A percentile compares a stretch with the other conserved stretches of the same genome.
Evolutionary conservation across 306 rosid species (phyloP).

Genomic region (Heteromeles arbutifolia): DNA sequence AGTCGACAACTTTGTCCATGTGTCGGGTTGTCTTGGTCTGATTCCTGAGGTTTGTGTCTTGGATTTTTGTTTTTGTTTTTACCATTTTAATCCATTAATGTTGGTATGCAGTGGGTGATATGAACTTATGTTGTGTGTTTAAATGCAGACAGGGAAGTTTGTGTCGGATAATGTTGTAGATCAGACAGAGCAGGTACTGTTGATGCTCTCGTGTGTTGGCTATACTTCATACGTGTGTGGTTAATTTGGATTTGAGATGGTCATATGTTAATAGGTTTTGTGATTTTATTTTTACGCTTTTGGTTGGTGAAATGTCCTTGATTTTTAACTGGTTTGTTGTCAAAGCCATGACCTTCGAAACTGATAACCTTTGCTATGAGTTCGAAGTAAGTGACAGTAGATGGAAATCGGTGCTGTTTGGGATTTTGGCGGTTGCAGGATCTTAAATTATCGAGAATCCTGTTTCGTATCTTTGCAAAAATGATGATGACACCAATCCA

Average conservation of each 20-base stretch:
- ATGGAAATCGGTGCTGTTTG: not conserved
- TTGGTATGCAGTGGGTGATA: not conserved
- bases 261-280: not conserved
- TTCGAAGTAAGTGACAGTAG: not conserved
- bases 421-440: not conserved
- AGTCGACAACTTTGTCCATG: constrained; percentile 66
- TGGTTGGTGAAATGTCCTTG: not conserved
- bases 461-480: not conserved
- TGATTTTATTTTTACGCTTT: not conserved
- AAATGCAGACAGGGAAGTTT: constrained; percentile 74
- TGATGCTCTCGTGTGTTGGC: not conserved
- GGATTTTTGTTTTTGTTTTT: not conserved
- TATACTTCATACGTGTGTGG: not conserved
- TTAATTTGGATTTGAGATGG: not conserved
- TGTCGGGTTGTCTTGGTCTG: constrained; percentile 88
- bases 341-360: not conserved
- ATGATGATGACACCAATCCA: too few species aligned
- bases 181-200: constrained; percentile 87
- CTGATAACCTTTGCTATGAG: not conserved
- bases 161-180: constrained; percentile 69
- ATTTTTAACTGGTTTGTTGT: not conserved
- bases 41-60: constrained; percentile 64
- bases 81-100: not conserved
- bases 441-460: not conserved
- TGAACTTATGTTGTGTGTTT: not conserved